Evolutionary conservation across 768 basidiomycete genomes (phyloP).

Genomic region (Lentinula guzmanii): DNA sequence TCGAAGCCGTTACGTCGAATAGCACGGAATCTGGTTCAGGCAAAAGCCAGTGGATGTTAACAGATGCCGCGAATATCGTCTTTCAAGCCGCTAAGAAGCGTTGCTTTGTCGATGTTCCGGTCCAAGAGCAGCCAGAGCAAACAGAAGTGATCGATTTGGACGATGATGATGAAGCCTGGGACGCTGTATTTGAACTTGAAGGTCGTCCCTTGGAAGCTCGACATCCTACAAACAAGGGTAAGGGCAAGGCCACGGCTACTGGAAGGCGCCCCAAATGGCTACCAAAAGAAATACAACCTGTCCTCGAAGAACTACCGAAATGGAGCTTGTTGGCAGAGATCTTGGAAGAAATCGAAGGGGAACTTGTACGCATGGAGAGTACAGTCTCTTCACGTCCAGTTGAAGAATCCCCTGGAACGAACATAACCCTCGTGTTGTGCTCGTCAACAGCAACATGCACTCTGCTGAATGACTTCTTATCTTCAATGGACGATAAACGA

Average conservation of each 20-base stretch:
- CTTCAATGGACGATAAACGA: conserved; percentile 50
- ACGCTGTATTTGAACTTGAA: conserved; percentile 58
- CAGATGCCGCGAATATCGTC: conserved; percentile 84
- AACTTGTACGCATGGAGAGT: conserved; percentile 61
- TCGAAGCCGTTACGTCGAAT: conserved; percentile 44
- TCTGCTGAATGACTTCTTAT: conserved; percentile 76
- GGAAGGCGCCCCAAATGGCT: conserved; percentile 50
- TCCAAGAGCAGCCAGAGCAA: conserved; percentile 14
- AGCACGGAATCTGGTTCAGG: conserved; percentile 41
- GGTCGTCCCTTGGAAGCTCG: conserved; percentile 18
- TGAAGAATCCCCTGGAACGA: conserved; percentile 38
- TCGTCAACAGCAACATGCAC: conserved; percentile 71
- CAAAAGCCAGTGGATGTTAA: conserved; percentile 83
- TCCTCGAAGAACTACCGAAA: conserved; percentile 92
- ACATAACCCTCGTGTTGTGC: conserved; percentile 85
- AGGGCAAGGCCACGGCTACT: background rate
- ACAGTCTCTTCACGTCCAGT: conserved; percentile 9
- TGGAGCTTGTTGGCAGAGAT: conserved; percentile 86
- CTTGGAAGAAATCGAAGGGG: conserved; percentile 85
- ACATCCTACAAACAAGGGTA: background rate
- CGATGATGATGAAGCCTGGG: conserved; percentile 70
- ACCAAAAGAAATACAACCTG: conserved; percentile 73
- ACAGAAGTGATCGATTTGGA: conserved; percentile 32
- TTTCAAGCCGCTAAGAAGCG: conserved; percentile 39
- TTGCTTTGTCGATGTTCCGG: conserved; percentile 10